These are phyloP conservation scores for Naganishia vaughanmartiniae DNA, from an alignment of 768 basidiomycete genomes.

Conservation along the genomic window DNA sequence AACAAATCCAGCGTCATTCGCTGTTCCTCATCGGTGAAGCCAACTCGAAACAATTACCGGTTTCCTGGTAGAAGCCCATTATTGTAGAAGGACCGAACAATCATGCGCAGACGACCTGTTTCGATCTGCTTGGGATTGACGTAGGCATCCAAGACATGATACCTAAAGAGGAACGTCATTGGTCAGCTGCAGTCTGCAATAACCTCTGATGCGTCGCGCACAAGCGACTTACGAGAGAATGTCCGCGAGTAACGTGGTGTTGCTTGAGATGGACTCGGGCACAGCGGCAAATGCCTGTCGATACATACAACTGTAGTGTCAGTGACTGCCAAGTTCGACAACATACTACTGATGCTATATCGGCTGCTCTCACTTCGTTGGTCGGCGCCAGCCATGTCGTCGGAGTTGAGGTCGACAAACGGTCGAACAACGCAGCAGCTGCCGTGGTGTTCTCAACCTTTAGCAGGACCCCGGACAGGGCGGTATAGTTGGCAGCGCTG, in stretches of 20 bases:
- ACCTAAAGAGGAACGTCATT: slow-evolving; percentile 46
- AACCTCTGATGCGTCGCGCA: slow-evolving; percentile 31
- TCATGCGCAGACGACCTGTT: slow-evolving; percentile 58
- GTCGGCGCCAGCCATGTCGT: slow-evolving; percentile 34
- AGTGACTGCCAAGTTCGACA: slow-evolving; percentile 61
- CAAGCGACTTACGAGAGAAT: slow-evolving; percentile 52
- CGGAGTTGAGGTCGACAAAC: slow-evolving; percentile 31
- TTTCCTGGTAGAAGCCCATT: slow-evolving; percentile 26
- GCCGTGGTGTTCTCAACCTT: slow-evolving; percentile 55
- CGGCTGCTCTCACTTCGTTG: slow-evolving; percentile 36
- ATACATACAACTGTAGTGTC: slow-evolving; percentile 52
- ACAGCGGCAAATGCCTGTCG: slow-evolving; percentile 54
- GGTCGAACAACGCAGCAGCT: slow-evolving; percentile 56
- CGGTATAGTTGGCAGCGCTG: slow-evolving; percentile 36
- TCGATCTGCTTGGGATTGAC: slow-evolving; percentile 54
- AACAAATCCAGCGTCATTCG: slow-evolving; percentile 29
- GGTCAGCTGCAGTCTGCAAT: too few relatives aligned
- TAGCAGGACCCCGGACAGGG: slow-evolving; percentile 53
- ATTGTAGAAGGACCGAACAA: slow-evolving; percentile 65
- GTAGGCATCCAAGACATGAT: slow-evolving; percentile 62
- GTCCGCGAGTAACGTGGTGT: slow-evolving; percentile 56
- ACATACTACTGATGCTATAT: slow-evolving; percentile 50
- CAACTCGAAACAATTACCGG: not conserved
- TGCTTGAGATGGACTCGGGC: slow-evolving; percentile 50
- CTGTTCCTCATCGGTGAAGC: slow-evolving; percentile 19